Evolutionary conservation across 306 rosid species (phyloP).

Genomic region (Heteromeles arbutifolia): DNA sequence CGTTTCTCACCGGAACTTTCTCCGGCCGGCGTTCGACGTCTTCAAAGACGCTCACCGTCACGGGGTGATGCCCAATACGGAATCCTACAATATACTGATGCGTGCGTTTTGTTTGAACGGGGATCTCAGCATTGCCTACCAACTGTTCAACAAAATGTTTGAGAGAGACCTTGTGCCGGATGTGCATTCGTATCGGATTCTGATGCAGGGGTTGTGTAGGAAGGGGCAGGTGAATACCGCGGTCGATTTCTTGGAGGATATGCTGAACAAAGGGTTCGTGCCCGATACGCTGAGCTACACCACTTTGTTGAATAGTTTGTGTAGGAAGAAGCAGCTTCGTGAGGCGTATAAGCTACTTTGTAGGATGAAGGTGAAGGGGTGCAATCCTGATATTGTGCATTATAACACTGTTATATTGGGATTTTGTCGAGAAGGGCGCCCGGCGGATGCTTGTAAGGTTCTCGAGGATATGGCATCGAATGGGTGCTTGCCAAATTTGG

Average conservation of each 20-base stretch:
- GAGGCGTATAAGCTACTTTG: slow-evolving; percentile 93
- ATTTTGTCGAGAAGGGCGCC: slow-evolving; percentile 73
- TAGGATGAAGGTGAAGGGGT: slow-evolving; percentile 92
- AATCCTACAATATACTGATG: slow-evolving; percentile 68
- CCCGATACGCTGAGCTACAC: slow-evolving; percentile 79
- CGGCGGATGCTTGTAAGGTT: slow-evolving; percentile 71
- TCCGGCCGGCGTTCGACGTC: slow-evolving; percentile 55
- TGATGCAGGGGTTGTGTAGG: slow-evolving; percentile 86
- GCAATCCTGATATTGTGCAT: slow-evolving; percentile 83
- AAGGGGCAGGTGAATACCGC: slow-evolving; percentile 74
- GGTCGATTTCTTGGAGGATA: slow-evolving; percentile 71
- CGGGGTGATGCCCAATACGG: slow-evolving; percentile 47
- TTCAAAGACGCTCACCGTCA: slow-evolving; percentile 57
- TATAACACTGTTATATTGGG: slow-evolving; percentile 70
- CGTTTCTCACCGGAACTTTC: slow-evolving; percentile 41
- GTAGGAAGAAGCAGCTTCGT: slow-evolving; percentile 77
- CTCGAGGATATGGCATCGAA: slow-evolving; percentile 60
- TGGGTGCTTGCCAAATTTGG: slow-evolving; percentile 73
- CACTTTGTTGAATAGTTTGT: slow-evolving; percentile 82
- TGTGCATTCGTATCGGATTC: slow-evolving; percentile 62
- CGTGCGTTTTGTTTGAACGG: slow-evolving; percentile 58
- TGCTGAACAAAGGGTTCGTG: slow-evolving; percentile 81
- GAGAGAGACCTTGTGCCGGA: slow-evolving; percentile 63
- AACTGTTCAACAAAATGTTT: slow-evolving; percentile 73
- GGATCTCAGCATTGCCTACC: slow-evolving; percentile 67